Evolutionary conservation across 1,139 yeast genomes (phyloP).

Genomic region (Pichia sp.): DNA sequence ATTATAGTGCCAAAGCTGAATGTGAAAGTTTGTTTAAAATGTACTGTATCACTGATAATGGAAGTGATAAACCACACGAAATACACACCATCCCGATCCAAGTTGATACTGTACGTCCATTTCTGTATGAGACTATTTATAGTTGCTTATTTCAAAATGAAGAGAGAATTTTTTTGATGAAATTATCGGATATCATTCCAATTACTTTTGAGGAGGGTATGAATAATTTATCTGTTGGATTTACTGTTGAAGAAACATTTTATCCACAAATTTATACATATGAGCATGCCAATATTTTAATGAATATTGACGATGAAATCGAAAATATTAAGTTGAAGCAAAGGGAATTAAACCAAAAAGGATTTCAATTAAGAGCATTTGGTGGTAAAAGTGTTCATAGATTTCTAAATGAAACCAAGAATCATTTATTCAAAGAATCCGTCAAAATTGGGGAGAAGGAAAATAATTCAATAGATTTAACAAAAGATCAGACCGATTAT

Average conservation of each 20-base stretch:
- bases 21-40: slow-evolving; percentile 21
- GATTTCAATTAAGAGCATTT: slow-evolving; percentile 27
- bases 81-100: slow-evolving; percentile 28
- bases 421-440: slow-evolving; percentile 2
- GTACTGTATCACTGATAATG: slow-evolving; percentile 16
- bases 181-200: slow-evolving; percentile 35
- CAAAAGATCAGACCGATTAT: not conserved
- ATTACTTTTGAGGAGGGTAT: slow-evolving; percentile 33
- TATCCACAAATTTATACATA: slow-evolving; percentile 43
- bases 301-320: slow-evolving; percentile 23
- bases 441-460: slow-evolving; percentile 11
- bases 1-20: slow-evolving; percentile 10
- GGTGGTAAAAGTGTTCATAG: slow-evolving; percentile 30
- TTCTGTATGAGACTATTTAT: slow-evolving; percentile 31
- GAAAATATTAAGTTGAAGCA: slow-evolving; percentile 2
- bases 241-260: slow-evolving; percentile 32
- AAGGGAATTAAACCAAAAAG: slow-evolving; percentile 12
- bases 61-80: slow-evolving; percentile 18
- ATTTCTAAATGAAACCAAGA: slow-evolving; percentile 4
- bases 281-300: slow-evolving; percentile 16
- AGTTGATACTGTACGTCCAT: slow-evolving; percentile 23
- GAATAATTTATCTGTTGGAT: slow-evolving; percentile 32
- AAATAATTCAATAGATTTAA: not conserved
- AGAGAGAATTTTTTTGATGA: slow-evolving; percentile 26
- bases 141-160: slow-evolving; percentile 30